Evolutionary conservation across 2,329 filamentous ascomycete species (phyloP).

Genomic region (Scedosporium boydii): DNA sequence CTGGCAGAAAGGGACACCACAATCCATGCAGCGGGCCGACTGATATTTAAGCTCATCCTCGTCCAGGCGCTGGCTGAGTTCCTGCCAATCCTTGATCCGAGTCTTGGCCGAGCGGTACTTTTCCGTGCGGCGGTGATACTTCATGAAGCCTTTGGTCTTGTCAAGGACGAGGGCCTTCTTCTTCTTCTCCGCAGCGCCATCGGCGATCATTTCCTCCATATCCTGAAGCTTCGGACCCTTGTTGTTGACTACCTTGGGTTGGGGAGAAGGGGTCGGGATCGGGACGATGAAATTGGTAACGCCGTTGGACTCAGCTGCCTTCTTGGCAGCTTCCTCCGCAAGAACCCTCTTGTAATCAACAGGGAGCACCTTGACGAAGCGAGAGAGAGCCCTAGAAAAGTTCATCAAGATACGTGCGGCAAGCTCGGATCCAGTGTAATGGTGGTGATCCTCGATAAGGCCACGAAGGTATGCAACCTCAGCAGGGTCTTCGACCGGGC

Average conservation of each 20-base stretch:
- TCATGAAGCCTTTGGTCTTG: constrained; percentile 97
- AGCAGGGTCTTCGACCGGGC: constrained; percentile 69
- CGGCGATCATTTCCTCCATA: constrained; percentile 84
- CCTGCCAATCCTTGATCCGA: constrained; percentile 85
- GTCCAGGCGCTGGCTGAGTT: constrained; percentile 76
- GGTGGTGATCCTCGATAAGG: constrained; percentile 91
- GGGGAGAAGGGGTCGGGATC: constrained; percentile 13
- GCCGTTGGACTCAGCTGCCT: constrained; percentile 69
- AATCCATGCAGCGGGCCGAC: constrained; percentile 96
- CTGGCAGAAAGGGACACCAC: constrained; percentile 95
- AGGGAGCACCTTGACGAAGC: constrained; percentile 88
- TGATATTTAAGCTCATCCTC: constrained; percentile 97
- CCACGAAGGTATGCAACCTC: constrained; percentile 88
- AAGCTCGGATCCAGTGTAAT: constrained; percentile 93
- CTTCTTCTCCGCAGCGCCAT: constrained; percentile 79
- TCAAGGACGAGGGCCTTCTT: constrained; percentile 85
- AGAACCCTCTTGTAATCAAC: constrained; percentile 95
- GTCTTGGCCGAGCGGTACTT: constrained; percentile 84
- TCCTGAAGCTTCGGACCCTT: constrained; percentile 64
- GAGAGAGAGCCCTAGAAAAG: constrained; percentile 81
- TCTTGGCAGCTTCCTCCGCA: constrained; percentile 72
- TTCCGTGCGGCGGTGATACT: constrained; percentile 84
- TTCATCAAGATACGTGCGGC: constrained; percentile 90
- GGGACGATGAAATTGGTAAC: constrained; percentile 22
- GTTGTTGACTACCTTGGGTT: constrained; percentile 57